phyloP scores from a whole-genome alignment of 2,329 filamentous ascomycete genomes.

The Taxawa tesnikishii region DNA sequence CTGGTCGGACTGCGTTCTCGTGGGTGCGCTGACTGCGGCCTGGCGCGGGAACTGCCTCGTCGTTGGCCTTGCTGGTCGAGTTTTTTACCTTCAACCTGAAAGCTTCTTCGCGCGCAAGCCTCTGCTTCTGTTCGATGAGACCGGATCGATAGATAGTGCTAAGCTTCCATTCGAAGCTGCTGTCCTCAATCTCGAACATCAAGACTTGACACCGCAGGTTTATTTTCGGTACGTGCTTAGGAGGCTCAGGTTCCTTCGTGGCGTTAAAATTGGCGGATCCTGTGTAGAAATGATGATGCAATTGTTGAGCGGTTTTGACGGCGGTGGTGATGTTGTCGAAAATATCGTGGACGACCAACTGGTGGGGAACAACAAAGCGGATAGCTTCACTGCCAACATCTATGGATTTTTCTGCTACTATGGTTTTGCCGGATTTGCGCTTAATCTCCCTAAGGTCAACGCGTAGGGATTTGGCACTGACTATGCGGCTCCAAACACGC shows the following conservation, averaged over 20 bases:
- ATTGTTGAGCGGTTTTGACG: slow-evolving; percentile 73
- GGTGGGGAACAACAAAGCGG: slow-evolving; percentile 77
- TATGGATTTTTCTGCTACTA: slow-evolving; percentile 65
- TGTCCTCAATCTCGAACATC: slow-evolving; percentile 87
- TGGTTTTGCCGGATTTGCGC: slow-evolving; percentile 44
- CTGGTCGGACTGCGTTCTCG: slow-evolving; percentile 20
- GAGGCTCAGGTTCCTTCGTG: slow-evolving; percentile 70
- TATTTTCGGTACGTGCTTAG: slow-evolving; percentile 77
- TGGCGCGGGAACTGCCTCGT: slow-evolving; percentile 37
- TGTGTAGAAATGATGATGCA: slow-evolving; percentile 87
- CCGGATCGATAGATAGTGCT: slow-evolving; percentile 88
- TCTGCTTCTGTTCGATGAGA: slow-evolving; percentile 77
- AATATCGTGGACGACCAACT: slow-evolving; percentile 76
- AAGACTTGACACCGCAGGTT: slow-evolving; percentile 72
- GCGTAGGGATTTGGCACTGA: slow-evolving; percentile 71
- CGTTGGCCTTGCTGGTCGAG: slow-evolving; percentile 51
- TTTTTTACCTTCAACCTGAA: slow-evolving; percentile 80
- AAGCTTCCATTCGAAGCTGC: slow-evolving; percentile 94
- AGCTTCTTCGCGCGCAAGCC: slow-evolving; percentile 79
- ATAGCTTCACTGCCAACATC: slow-evolving; percentile 80
- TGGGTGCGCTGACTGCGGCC: slow-evolving; percentile 40
- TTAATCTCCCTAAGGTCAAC: slow-evolving; percentile 69
- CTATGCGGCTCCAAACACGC: slow-evolving; percentile 71
- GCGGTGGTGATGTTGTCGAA: slow-evolving; percentile 91
- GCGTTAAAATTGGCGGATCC: slow-evolving; percentile 81